Percentiles rank a stretch among this genome's conserved stretches.
Conservation (phyloP, 441 rosid genomes). For the Bruguiera hainesii region DNA sequence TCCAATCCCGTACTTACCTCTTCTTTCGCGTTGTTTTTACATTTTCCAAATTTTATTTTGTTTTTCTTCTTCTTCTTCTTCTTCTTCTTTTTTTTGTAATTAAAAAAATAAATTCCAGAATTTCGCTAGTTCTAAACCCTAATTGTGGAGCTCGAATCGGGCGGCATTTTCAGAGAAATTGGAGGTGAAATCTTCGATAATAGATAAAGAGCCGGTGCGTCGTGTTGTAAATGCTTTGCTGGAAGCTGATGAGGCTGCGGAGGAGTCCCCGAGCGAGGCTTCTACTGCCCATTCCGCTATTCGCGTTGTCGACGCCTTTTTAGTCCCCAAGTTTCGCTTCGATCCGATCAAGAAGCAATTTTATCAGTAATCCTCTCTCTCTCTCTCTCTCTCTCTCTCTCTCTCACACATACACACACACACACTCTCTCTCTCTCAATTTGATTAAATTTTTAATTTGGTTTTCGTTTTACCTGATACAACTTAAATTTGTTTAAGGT, state of each 20-base stretch:
- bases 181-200: slow-evolving; percentile 60
- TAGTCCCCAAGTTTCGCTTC: slow-evolving; percentile 70
- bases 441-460: neutral
- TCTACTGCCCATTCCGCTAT: slow-evolving; percentile 35
- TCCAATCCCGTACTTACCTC: slow-evolving; percentile 42
- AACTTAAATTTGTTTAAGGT: no score
- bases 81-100: no score
- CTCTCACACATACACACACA: no score
- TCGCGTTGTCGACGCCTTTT: slow-evolving; percentile 71
- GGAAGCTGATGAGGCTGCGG: slow-evolving; percentile 66
- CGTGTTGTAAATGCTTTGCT: slow-evolving; percentile 48
- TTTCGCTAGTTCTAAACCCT: no score
- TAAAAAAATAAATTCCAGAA: no score
- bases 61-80: no score
- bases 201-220: slow-evolving; percentile 65
- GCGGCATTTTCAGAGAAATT: slow-evolving; percentile 15
- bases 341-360: slow-evolving; percentile 78
- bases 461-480: neutral
- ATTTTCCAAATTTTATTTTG: no score
- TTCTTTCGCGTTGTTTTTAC: neutral
- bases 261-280: slow-evolving; percentile 27
- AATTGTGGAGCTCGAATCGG: neutral
- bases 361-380: slow-evolving; percentile 38
- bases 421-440: neutral
- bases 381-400: slow-evolving; percentile 2